Evolutionary conservation across 805 yeast genomes (phyloP), one percentile per base, ranked within the genome.

Genomic region (Trichomonascus vanleenenianus): DNA sequence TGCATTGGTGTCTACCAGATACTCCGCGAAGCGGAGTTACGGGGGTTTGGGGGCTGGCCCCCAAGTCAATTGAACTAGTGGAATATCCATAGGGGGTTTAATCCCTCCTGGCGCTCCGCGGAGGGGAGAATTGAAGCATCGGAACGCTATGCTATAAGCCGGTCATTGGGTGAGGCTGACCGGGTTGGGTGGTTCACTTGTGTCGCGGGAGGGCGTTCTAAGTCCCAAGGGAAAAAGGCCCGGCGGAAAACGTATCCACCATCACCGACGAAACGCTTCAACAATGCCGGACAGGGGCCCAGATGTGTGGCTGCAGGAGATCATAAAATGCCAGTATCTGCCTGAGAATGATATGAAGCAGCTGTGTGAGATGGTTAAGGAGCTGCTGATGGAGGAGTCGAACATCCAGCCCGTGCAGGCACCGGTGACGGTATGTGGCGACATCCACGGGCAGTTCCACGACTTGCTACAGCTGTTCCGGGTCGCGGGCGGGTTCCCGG

Each of bases 401-500:
- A 89, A 89, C 62, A 87, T 89, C 51, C 96, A 88, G 61, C 96
- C 96, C 0, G 96, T 88, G 2, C 83, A 81, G 58, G 78, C 87
- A 25, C 97, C 97, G 1, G 97, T 88, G 5, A 87, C 96, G 0
- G 96, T 88, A 1, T 88, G 96, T 69, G 97, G 68, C 60, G 98
- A 91, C 66, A 93, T 91, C 57, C 98, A 91, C 65, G 98, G 98
- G 3, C 98, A 91, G 64, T 91, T 91, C 64, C 97, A 91, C 62
- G 98, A 91, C 64, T 72, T 91, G 50, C 68, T 91, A 50, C 97
- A 93, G 63, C 72, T 91, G 20, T 93, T 93, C 65, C 73, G 95
- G 54, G 83, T 89, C 10, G 77, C 88, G 22, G 98, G 98, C 39
- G 97, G 97, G 15, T 76, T 89, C 53, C 97, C 97, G 0, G 78